Conservation (phyloP, 148 eudicot species). For the Cornus kousa region DNA sequence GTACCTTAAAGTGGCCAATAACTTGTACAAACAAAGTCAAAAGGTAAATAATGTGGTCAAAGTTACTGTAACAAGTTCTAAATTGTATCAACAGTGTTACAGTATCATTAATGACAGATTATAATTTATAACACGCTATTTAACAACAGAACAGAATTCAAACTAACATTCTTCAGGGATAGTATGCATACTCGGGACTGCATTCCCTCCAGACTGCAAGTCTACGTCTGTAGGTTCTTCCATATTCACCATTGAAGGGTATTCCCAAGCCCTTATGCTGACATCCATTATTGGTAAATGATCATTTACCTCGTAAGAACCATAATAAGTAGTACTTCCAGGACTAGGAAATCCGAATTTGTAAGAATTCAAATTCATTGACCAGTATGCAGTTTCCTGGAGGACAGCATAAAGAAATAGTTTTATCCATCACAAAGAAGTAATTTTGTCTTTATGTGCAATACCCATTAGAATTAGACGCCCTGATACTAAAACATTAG, state of each 20-base stretch:
- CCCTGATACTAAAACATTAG: neutral
- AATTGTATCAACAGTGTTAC: no score
- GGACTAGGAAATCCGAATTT: slow-evolving; percentile 44
- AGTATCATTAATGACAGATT: neutral
- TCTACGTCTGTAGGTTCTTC: slow-evolving; percentile 45
- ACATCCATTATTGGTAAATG: slow-evolving; percentile 47
- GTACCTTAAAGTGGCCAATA: neutral
- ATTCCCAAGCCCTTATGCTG: slow-evolving; percentile 62
- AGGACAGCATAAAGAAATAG: slow-evolving; percentile 3
- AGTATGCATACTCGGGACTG: slow-evolving; percentile 36
- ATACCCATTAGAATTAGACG: neutral
- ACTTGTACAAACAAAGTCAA: neutral
- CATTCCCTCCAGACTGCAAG: slow-evolving; percentile 43
- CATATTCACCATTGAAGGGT: slow-evolving; percentile 44
- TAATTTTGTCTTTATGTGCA: neutral
- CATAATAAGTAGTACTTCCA: slow-evolving; percentile 56
- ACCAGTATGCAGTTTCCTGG: slow-evolving; percentile 66
- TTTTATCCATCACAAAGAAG: neutral
- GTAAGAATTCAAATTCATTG: slow-evolving; percentile 59
- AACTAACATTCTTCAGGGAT: slow-evolving; percentile 68
- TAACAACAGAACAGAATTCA: slow-evolving; percentile 2
- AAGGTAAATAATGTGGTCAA: neutral
- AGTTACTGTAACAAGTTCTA: no score
- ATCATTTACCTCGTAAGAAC: slow-evolving; percentile 37
- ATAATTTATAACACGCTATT: neutral